Evolutionary conservation across 257 asterid genomes (phyloP).

Genomic region (Anisodus acutangulus): DNA sequence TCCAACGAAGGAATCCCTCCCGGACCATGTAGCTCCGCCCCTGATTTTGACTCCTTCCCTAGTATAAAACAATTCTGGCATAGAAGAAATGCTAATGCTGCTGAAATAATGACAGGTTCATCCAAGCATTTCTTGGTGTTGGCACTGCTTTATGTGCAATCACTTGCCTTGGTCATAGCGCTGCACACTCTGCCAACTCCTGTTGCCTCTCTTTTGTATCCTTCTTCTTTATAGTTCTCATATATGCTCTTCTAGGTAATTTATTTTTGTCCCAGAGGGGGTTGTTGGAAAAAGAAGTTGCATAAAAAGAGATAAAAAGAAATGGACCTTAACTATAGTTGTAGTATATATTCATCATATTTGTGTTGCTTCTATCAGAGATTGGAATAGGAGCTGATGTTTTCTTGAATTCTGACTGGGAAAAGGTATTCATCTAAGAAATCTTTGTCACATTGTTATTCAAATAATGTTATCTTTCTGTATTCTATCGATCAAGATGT

Average conservation of each 20-base stretch:
- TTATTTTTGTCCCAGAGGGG: background rate
- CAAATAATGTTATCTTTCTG: background rate
- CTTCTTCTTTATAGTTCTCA: conserved; percentile 31
- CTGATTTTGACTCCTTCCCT: background rate
- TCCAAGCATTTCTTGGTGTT: conserved; percentile 58
- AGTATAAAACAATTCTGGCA: background rate
- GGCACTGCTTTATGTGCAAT: conserved; percentile 60
- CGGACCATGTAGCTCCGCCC: background rate
- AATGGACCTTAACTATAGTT: conserved; percentile 45
- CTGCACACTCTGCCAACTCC: conserved; percentile 50
- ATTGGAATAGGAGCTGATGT: conserved; percentile 47
- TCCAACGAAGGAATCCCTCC: background rate
- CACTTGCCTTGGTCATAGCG: conserved; percentile 63
- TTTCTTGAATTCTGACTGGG: conserved; percentile 51
- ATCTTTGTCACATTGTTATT: background rate
- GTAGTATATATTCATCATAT: conserved; percentile 51
- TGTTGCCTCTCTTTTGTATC: conserved; percentile 62
- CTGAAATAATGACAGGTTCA: conserved; percentile 49
- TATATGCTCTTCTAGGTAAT: background rate
- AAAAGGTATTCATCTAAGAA: conserved; percentile 43
- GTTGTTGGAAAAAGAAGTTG: background rate
- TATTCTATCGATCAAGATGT: background rate
- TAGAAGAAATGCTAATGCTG: background rate
- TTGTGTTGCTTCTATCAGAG: conserved; percentile 53
- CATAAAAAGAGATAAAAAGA: background rate